A percentile compares a stretch with the other conserved stretches of the same genome.
Evolutionary conservation across 169 alveolate genomes (phyloP).

Genomic region (Cryptosporidium baileyi): DNA sequence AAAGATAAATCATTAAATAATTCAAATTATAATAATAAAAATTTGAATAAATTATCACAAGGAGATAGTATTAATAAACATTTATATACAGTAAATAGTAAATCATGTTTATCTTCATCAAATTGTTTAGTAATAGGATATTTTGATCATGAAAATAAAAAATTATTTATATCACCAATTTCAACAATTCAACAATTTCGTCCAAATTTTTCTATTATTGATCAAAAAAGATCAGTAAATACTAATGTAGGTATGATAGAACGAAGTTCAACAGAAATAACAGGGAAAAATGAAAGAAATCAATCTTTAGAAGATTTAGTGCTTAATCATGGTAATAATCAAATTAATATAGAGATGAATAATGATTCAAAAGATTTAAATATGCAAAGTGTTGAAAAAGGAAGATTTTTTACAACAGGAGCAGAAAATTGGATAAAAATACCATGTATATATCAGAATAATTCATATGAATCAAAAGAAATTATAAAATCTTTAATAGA

Average conservation of each 20-base stretch:
- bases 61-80: background rate
- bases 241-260: constrained; percentile 48
- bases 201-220: constrained; percentile 50
- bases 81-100: constrained; percentile 52
- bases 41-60: background rate
- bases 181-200: constrained; percentile 62
- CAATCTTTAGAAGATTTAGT: constrained; percentile 40
- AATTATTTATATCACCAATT: constrained; percentile 57
- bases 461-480: constrained; percentile 52
- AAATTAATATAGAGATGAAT: background rate
- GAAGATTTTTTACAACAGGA: constrained; percentile 46
- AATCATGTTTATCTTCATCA: constrained; percentile 50
- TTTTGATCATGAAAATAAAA: constrained; percentile 46
- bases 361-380: background rate
- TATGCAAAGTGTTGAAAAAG: too few species aligned
- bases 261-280: background rate
- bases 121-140: constrained; percentile 49
- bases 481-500: constrained; percentile 4
- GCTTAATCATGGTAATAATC: constrained; percentile 20
- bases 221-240: background rate
- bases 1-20: background rate
- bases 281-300: constrained; percentile 33
- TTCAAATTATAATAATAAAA: background rate
- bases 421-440: constrained; percentile 61
- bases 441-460: constrained; percentile 37